Evolutionary conservation across 192 early-diverging fungal species (phyloP), one percentile per base, ranked within the genome.

Genomic region (Coemansia sp.): DNA sequence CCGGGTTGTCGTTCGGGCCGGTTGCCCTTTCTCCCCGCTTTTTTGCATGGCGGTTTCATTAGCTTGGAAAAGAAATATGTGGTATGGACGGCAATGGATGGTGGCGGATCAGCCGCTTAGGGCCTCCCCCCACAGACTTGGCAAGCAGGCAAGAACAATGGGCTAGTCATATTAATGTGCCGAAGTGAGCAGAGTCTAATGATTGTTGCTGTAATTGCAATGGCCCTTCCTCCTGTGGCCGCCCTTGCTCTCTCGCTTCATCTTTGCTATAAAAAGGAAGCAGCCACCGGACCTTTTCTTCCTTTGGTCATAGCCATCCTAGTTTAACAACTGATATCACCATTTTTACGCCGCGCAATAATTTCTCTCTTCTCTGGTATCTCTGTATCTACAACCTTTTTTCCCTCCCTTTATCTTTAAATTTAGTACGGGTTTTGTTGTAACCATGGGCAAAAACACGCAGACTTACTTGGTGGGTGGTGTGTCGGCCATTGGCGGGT

Each of bases 401-500:
- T 5, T 60, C 32, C 44, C 17, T 29, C 17, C 34, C 9, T 3
- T 41, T 17, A 14, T 57, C 23, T 10, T 4, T 27, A 12, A 32
- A 23, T 53, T 11, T 21, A 29, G 11, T 58, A n/a, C 19, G 19
- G 34, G 17, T 11, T 55, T 15, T 55, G 12, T 29, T 5, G 10
- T 10, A 34, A 29, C 34, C 32, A 74, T 74, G 72, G 72, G 66
- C 50, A 67, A 36, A 36, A 48, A 68, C 27, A 21, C 62, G n/a
- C 66, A 68, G 53, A 38, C 62, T 8, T 81, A 81, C 55, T 36
- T 72, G 46, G 86, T 84, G 8, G 81, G 82, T 25, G 63, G 67
- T 2, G 70, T 90, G 50, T 84, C 87, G 37, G 82, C 89, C 60
- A 69, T 90, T 57, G 89, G 87, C 69, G 89, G 86, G 15, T 78